Base-by-base conservation (phyloP, 2,329 filamentous ascomycete genomes). In the Ophidiomyces ophidiicola region DNA sequence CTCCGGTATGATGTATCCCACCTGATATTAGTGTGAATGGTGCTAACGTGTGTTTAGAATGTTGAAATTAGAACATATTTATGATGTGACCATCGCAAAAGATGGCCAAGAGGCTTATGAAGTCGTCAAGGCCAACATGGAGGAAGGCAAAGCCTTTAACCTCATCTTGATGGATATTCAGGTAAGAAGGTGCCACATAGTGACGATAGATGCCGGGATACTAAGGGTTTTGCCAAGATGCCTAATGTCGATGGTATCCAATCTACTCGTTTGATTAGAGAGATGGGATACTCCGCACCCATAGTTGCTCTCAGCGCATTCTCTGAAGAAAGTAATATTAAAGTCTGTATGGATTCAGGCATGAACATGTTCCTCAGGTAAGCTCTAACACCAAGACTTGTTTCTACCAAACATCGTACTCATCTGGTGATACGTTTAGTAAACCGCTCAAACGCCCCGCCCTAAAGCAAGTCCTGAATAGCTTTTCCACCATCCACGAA, bases 161-260 rank as follows among this genome's bases (percentile, higher is more conserved):
- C 72, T 94, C 20, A 79, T 93, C 28, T 71, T 94, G 28, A 94
- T 94, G 87, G 87, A 94, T 56, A 84, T 93, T 2, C 86, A 93
- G 61, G 94, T 94, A 34, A 30, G 12, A 15, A 11, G 3, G 19
- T 20, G 4, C 15, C n/a, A 26, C n/a, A 26, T n/a, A 7, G 5
- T 20, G 3, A 39, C 21, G 5, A 21, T 15, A 7, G n/a, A 6
- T 3, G 4, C 6, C 15, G 7, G n/a, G 21, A 21, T 23, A 24
- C 15, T 36, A 23, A 36, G n/a, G 5, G 5, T 36, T 21, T 21
- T 11, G 15, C 5, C 8, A 10, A 41, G 38, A 94, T 94, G 87
- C 87, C 87, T 3, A 92, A 90, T 46, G 71, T 94, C 10, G 86
- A 94, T 53, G 87, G 87, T 1, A 65, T 94, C 17, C 80, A 94